phyloP scores from a whole-genome alignment of 2,329 filamentous ascomycete genomes.

The Aspergillus sp. region DNA sequence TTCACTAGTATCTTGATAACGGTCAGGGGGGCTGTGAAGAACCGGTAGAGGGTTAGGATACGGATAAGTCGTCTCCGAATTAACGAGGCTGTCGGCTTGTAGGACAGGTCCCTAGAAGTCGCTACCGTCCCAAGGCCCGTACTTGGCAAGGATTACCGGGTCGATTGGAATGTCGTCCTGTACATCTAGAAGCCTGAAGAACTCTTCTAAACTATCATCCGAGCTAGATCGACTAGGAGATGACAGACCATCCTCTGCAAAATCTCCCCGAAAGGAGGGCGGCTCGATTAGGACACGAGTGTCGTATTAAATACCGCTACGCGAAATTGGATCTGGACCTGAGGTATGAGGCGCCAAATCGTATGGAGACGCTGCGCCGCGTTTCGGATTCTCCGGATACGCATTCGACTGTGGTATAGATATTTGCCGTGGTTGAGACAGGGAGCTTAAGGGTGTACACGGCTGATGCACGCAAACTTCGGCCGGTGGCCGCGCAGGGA shows the following conservation, averaged over 20 bases:
- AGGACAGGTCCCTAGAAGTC: constrained; percentile 4
- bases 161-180: constrained; percentile 10
- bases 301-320: constrained; percentile 3
- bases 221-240: constrained; percentile 5
- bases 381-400: constrained; percentile 1
- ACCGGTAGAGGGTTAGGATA: constrained; percentile 4
- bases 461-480: constrained; percentile 8
- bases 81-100: constrained; percentile 4
- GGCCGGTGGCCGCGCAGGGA: constrained; percentile 8
- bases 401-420: constrained; percentile 1
- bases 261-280: constrained; percentile 6
- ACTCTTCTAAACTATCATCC: constrained; percentile 3
- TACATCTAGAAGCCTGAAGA: constrained; percentile 4
- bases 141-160: constrained; percentile 9
- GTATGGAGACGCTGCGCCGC: constrained; percentile 1
- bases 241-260: constrained; percentile 4
- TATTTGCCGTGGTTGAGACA: constrained; percentile 4
- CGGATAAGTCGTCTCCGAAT: constrained; percentile 2
- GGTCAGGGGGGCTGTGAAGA: constrained; percentile 4
- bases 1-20: constrained; percentile 3
- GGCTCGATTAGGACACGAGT: constrained; percentile 4
- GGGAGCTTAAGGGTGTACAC: constrained; percentile 4
- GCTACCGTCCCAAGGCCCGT: constrained; percentile 7
- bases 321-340: constrained; percentile 2
- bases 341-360: constrained; percentile 2